Conservation (phyloP, 2,329 filamentous ascomycete species). For the Fusarium transvaalense region DNA sequence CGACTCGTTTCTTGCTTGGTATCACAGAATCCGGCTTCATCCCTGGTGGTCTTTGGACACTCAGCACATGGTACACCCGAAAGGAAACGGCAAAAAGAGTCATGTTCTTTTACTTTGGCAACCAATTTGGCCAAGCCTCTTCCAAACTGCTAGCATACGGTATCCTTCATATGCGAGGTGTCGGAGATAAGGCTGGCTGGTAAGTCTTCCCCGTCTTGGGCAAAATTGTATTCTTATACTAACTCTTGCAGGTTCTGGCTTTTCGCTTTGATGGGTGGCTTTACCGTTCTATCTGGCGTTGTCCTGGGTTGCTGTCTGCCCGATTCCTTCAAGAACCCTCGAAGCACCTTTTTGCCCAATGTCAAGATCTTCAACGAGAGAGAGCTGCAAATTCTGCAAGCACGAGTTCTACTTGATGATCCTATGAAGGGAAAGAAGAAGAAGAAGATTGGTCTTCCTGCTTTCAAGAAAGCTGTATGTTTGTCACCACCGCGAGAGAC, state of each 20-base stretch:
- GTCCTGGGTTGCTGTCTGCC: slow-evolving; percentile 59
- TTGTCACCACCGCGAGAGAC: rapidly evolving
- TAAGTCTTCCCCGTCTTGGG: not conserved
- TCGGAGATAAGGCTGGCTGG: slow-evolving; percentile 61
- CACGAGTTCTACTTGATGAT: slow-evolving; percentile 58
- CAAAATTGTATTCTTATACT: rapidly evolving
- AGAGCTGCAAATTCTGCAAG: slow-evolving; percentile 58
- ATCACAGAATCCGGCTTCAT: slow-evolving; percentile 68
- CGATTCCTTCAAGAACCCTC: slow-evolving; percentile 59
- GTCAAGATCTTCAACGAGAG: slow-evolving; percentile 54
- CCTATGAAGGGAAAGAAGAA: slow-evolving; percentile 63
- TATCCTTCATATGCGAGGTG: slow-evolving; percentile 64
- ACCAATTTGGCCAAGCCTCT: slow-evolving; percentile 60
- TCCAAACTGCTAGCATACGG: slow-evolving; percentile 58
- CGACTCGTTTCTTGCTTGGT: slow-evolving; percentile 64
- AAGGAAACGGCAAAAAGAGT: slow-evolving; percentile 65
- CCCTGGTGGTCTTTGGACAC: slow-evolving; percentile 63
- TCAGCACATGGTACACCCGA: slow-evolving; percentile 68
- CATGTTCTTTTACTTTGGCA: slow-evolving; percentile 68
- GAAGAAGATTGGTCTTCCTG: slow-evolving; percentile 58
- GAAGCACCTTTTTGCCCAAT: slow-evolving; percentile 56
- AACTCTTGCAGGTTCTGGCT: slow-evolving; percentile 62
- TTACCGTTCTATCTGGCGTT: slow-evolving; percentile 61
- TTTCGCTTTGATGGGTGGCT: slow-evolving; percentile 65
- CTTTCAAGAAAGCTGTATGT: slow-evolving; percentile 60